A percentile compares a stretch with the other conserved stretches of the same genome.
Evolutionary conservation across 31 red algal genomes (phyloP).

Genomic region (Porphyra umbilicalis): DNA sequence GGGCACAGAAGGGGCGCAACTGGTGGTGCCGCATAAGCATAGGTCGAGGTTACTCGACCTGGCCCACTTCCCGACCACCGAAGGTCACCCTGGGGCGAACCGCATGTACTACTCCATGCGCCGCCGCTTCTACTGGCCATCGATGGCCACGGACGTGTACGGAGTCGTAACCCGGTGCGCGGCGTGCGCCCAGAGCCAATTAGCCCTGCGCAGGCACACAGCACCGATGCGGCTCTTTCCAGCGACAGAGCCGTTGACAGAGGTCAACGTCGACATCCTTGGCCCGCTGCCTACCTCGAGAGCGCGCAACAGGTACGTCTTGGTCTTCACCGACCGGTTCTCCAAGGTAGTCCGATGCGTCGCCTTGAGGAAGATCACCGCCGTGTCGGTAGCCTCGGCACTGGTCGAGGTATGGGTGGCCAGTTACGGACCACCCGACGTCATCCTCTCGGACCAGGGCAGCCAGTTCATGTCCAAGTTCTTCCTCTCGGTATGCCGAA

Average conservation of each 20-base stretch:
- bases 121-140: constrained; percentile 20
- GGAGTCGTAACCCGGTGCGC: constrained; percentile 2
- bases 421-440: constrained; percentile 15
- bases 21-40: constrained; percentile 3
- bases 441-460: constrained; percentile 19
- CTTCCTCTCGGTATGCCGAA: constrained; percentile 16
- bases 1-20: background rate
- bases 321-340: constrained; percentile 27
- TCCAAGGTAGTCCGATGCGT: constrained; percentile 16
- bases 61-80: constrained; percentile 14
- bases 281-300: constrained; percentile 17
- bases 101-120: constrained; percentile 8
- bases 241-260: constrained; percentile 4
- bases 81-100: background rate
- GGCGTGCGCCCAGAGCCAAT: constrained; percentile 2
- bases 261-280: constrained; percentile 30
- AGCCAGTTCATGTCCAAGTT: constrained; percentile 23
- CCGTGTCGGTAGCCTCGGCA: background rate
- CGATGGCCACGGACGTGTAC: constrained; percentile 13
- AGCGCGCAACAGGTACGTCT: constrained; percentile 6
- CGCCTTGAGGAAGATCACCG: constrained; percentile 4
- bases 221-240: constrained; percentile 13
- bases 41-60: background rate
- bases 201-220: constrained; percentile 2
- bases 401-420: background rate